These are phyloP conservation scores for Gossypium herbaceum DNA, from an alignment of 345 rosid genomes.

Conservation along the genomic window DNA sequence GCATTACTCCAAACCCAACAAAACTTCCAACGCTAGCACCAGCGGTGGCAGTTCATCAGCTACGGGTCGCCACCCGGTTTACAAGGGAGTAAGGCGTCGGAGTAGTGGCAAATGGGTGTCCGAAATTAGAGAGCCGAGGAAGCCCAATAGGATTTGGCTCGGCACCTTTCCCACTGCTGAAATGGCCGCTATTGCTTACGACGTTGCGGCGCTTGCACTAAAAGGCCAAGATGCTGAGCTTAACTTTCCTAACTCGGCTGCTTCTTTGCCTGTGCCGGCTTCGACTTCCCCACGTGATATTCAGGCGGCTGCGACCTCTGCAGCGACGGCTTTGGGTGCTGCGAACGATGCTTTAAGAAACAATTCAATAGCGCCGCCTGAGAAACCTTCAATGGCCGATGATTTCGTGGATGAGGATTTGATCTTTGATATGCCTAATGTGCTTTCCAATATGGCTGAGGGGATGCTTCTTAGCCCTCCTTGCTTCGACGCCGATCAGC, in stretches of 20 bases:
- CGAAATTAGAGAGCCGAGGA: constrained; percentile 84
- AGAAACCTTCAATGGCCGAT: background rate
- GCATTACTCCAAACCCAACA: constrained; percentile 31
- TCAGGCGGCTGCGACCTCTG: constrained; percentile 82
- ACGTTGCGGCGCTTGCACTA: constrained; percentile 84
- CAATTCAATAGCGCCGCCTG: constrained; percentile 13
- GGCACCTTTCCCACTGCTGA: constrained; percentile 89
- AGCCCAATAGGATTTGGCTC: constrained; percentile 81
- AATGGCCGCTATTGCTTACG: constrained; percentile 95
- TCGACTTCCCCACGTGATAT: constrained; percentile 76
- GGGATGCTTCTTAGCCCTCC: constrained; percentile 99
- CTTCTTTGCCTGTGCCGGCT: constrained; percentile 72
- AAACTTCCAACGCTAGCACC: constrained; percentile 4
- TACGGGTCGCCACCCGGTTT: constrained; percentile 41
- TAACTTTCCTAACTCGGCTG: constrained; percentile 73
- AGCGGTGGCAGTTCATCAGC: constrained; percentile 19
- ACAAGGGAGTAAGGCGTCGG: constrained; percentile 64
- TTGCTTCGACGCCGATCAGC: constrained; percentile 36
- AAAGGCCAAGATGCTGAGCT: constrained; percentile 76
- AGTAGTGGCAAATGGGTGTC: constrained; percentile 88
- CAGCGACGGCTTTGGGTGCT: constrained; percentile 86
- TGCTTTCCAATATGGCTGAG: constrained; percentile 86
- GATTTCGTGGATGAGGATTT: constrained; percentile 80
- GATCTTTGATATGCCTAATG: constrained; percentile 90
- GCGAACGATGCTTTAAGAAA: constrained; percentile 58